phyloP scores from a whole-genome alignment of 805 yeast species.

The Saccharomyces jurei region DNA sequence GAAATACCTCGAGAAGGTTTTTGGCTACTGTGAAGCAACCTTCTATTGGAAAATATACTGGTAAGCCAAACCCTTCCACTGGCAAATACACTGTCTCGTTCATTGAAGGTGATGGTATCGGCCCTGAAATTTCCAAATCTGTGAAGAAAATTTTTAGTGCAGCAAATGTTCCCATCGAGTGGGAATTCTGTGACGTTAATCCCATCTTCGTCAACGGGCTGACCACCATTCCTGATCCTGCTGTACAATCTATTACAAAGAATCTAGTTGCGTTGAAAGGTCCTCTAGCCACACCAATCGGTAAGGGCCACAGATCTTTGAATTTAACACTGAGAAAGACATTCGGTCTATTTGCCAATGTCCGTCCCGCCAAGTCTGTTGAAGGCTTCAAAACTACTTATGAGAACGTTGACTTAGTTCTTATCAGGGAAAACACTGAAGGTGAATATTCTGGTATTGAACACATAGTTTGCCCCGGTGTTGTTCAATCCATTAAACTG shows the following conservation, averaged over 20 bases:
- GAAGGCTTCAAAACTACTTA: conserved; percentile 84
- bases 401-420: conserved; percentile 81
- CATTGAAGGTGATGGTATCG: conserved; percentile 98
- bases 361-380: conserved; percentile 91
- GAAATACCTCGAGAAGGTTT: conserved; percentile 7
- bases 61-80: conserved; percentile 37
- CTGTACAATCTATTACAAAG: conserved; percentile 86
- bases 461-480: conserved; percentile 97
- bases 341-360: conserved; percentile 91
- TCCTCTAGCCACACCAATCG: conserved; percentile 96
- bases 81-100: conserved; percentile 91
- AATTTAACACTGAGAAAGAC: conserved; percentile 97
- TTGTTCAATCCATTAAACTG: conserved; percentile 93
- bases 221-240: conserved; percentile 87
- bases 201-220: conserved; percentile 87
- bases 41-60: conserved; percentile 28
- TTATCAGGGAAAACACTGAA: conserved; percentile 97
- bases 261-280: conserved; percentile 96
- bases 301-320: conserved; percentile 96
- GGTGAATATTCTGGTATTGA: conserved; percentile 99
- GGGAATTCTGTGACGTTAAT: conserved; percentile 96
- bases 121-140: conserved; percentile 88
- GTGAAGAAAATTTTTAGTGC: conserved; percentile 90
- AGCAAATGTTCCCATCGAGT: conserved; percentile 90
- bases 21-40: conserved; percentile 26